Base-by-base conservation (phyloP, 176 grass and related monocot species). In the Thalia dealbata region DNA sequence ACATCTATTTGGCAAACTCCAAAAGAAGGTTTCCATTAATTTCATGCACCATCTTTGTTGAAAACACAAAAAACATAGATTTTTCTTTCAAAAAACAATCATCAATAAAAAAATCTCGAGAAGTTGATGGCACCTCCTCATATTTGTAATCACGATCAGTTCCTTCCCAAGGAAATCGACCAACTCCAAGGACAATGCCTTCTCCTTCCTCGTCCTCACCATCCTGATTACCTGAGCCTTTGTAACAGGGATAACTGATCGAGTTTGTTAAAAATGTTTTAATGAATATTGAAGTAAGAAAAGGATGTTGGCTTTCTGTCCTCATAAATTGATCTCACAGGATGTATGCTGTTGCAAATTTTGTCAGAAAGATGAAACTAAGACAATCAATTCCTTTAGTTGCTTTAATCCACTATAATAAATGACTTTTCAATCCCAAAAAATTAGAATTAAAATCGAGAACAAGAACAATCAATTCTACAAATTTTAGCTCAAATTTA, bases 181-280 rank as follows among this genome's bases (percentile, higher is more conserved):
- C 45, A 73, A 61, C 70, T 67, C 79, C 92, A 66, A 91, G 71
- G 64, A 64, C 48, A 43, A 91, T 89, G 52, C 84, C 83, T 78
- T 93, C 87, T 78, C 71, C 90, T 91, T 97, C 83, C n/a, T 89
- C 88, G 10, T 96, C 90, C 48, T 93, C 86, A 38, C 71, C 69
- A 66, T 74, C 11, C 80, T 79, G 81, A 59, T 91, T 81, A 75
- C 82, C 86, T 85, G 67, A 61, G 14, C 11, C 30, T 30, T 32
- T 32, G 35, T 29, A 2, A 65, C 62, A 35, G 16, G 30, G 16
- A 32, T 65, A 65, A 16, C 26, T 35, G 28, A 35, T 65, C 14
- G 10, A 32, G 28, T 7, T 65, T 12, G 18, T 32, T 15, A 35
- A 0, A 65, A 65, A 65, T 2, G 7, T 32, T 14, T 35, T 35